phyloP scores from a whole-genome alignment of 2,329 filamentous ascomycete species.

The Truncatella angustata region DNA sequence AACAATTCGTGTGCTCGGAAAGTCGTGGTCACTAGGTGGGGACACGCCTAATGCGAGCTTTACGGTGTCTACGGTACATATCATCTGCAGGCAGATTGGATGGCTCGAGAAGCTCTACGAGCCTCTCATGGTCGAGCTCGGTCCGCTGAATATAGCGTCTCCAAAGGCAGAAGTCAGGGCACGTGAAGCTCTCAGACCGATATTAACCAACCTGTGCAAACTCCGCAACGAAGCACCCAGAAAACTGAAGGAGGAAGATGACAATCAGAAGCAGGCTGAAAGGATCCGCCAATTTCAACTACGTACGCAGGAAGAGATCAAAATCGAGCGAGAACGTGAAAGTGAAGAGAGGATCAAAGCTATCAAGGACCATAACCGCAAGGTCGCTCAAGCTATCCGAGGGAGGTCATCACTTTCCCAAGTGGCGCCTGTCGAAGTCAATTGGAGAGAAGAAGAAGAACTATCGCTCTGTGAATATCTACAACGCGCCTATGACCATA shows the following conservation, averaged over 20 bases:
- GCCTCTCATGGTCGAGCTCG: slow-evolving; percentile 14
- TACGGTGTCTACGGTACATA: slow-evolving; percentile 18
- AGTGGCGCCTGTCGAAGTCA: background rate
- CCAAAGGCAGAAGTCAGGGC: background rate
- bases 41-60: slow-evolving; percentile 21
- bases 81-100: slow-evolving; percentile 20
- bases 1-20: slow-evolving; percentile 21
- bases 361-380: slow-evolving; percentile 18
- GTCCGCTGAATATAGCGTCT: slow-evolving; percentile 9
- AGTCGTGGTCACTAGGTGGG: slow-evolving; percentile 22
- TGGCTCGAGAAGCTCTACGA: slow-evolving; percentile 23
- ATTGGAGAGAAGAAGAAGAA: slow-evolving; percentile 26
- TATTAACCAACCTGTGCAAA: slow-evolving; percentile 15
- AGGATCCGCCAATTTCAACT: slow-evolving; percentile 9
- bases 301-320: slow-evolving; percentile 15
- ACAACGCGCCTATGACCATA: slow-evolving; percentile 19
- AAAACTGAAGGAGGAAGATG: slow-evolving; percentile 14
- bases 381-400: slow-evolving; percentile 19
- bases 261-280: slow-evolving; percentile 11
- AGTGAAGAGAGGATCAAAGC: slow-evolving; percentile 14
- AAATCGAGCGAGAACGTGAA: slow-evolving; percentile 11
- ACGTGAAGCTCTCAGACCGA: slow-evolving; percentile 16
- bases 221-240: slow-evolving; percentile 17
- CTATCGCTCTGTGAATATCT: slow-evolving; percentile 22
- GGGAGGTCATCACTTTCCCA: background rate